Percentiles rank a stretch among this genome's conserved stretches.
Conservation (phyloP, 2,329 filamentous ascomycete species). For the Microdochium nivale region DNA sequence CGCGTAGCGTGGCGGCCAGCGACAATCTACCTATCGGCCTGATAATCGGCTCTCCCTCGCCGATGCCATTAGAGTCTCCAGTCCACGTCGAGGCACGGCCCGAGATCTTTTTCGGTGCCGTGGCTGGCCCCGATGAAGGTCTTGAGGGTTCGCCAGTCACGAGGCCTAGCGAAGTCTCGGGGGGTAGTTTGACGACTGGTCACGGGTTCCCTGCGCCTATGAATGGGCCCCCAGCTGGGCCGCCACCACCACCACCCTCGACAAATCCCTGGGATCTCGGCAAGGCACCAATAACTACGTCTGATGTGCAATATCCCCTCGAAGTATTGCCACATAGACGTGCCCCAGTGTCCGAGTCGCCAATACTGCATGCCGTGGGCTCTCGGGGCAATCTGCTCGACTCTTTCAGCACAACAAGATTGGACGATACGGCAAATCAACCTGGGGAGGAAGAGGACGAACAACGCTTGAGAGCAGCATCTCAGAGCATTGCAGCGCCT, state of each 20-base stretch:
- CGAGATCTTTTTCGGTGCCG: slow-evolving; percentile 12
- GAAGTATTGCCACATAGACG: slow-evolving; percentile 12
- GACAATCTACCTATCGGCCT: slow-evolving; percentile 4
- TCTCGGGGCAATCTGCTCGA: slow-evolving; percentile 1
- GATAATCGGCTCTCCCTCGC: slow-evolving; percentile 10
- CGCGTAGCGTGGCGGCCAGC: slow-evolving; percentile 13
- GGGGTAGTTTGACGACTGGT: not conserved
- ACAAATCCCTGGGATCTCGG: slow-evolving; percentile 33
- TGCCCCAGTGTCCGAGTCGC: slow-evolving; percentile 15
- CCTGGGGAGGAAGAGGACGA: slow-evolving; percentile 12
- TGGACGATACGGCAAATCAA: not conserved
- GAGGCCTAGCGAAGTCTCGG: not conserved
- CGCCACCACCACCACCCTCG: slow-evolving; percentile 26
- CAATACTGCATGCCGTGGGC: slow-evolving; percentile 15
- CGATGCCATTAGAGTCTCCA: not conserved
- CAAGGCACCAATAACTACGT: slow-evolving; percentile 14
- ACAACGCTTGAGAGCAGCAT: slow-evolving; percentile 13
- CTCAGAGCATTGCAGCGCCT: slow-evolving; percentile 12
- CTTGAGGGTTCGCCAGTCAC: slow-evolving; percentile 6
- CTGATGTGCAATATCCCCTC: slow-evolving; percentile 6
- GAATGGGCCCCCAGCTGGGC: slow-evolving; percentile 8
- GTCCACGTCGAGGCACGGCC: not conserved
- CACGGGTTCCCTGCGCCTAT: not conserved
- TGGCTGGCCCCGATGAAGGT: slow-evolving; percentile 14
- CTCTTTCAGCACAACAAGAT: slow-evolving; percentile 8